Conservation (phyloP, 495 filamentous ascomycete species). For the Aspergillus asperescens region DNA sequence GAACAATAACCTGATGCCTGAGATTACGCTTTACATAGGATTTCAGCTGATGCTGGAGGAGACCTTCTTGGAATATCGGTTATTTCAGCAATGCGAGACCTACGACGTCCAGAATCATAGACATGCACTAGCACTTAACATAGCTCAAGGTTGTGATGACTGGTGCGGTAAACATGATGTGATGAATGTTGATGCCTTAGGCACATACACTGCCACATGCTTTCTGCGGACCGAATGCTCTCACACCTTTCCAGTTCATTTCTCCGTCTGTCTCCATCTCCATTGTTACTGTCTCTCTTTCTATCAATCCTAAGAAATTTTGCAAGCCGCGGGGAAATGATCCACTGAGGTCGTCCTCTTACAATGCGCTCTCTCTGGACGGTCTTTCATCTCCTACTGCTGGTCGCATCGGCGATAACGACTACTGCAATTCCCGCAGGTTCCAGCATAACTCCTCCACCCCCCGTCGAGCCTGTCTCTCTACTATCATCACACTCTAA, state of each 20-base stretch:
- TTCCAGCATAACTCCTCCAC: conserved; percentile 38
- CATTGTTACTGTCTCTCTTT: neutral
- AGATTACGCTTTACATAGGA: neutral
- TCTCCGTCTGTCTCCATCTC: no score
- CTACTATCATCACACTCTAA: conserved; percentile 27
- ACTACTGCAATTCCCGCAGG: conserved; percentile 39
- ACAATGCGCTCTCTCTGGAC: conserved; percentile 18
- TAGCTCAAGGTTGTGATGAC: no score
- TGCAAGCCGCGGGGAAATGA: neutral
- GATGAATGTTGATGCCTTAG: no score
- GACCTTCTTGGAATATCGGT: no score
- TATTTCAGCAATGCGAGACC: no score
- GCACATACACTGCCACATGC: no score
- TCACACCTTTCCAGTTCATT: no score
- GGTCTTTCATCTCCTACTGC: conserved; percentile 19
- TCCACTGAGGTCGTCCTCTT: conserved; percentile 2
- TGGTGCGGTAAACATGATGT: no score
- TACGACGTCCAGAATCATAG: no score
- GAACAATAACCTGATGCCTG: neutral
- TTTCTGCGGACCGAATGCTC: no score
- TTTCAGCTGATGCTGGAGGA: no score
- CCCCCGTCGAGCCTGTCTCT: conserved; percentile 35
- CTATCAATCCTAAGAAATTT: neutral
- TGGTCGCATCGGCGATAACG: conserved; percentile 26
- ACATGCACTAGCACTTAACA: no score